Percentiles rank a stretch among this genome's conserved stretches.
Conservation (phyloP, 305 asterid species). For the Fraxinus dipetala region DNA sequence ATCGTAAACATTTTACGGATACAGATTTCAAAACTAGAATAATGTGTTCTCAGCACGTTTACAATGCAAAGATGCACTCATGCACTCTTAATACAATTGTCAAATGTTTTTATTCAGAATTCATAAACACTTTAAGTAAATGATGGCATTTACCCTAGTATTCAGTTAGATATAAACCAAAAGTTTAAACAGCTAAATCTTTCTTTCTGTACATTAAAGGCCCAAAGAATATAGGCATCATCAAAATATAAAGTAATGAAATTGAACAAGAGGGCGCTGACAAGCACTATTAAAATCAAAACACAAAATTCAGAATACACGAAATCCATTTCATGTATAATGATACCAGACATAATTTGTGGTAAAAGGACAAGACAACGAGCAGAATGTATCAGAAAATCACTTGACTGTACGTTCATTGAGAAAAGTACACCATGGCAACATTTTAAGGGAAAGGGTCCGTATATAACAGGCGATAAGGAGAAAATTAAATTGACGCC, state of each 20-base stretch:
- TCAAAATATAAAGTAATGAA: neutral
- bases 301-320: neutral
- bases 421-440: neutral
- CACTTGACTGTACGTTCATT: neutral
- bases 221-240: neutral
- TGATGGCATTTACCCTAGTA: neutral
- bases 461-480: neutral
- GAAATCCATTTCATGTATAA: neutral
- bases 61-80: neutral
- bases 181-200: neutral
- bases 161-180: neutral
- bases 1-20: neutral
- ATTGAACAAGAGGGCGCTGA: neutral
- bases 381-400: neutral
- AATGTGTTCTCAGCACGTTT: neutral
- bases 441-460: neutral
- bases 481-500: neutral
- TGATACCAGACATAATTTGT: neutral
- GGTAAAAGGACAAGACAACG: neutral
- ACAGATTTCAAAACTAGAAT: neutral
- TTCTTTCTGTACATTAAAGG: neutral
- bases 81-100: neutral
- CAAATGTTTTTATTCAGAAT: neutral
- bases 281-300: neutral
- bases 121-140: conserved; percentile 5